A percentile compares a stretch with the other conserved stretches of the same genome.
These are phyloP conservation scores for Coemansia interrupta DNA, from an alignment of 192 early-diverging fungal species.

Conservation along the genomic window DNA sequence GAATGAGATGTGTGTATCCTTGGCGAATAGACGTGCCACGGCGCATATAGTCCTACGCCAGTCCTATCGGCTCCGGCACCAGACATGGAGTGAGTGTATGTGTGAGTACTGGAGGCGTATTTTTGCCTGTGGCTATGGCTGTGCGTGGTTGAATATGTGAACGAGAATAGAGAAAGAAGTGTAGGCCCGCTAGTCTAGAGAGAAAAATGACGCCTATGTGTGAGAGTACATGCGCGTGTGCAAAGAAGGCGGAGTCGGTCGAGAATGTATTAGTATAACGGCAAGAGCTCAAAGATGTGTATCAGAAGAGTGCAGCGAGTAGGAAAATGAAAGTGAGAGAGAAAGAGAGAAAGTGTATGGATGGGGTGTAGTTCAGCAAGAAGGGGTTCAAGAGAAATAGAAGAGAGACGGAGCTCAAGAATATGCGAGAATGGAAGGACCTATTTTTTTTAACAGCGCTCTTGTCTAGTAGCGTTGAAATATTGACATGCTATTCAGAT, in stretches of 20 bases:
- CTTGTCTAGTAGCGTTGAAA: too few relatives aligned
- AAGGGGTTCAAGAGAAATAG: too few relatives aligned
- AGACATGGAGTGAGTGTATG: constrained; percentile 21
- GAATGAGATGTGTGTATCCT: constrained; percentile 14
- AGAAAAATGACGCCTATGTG: not conserved
- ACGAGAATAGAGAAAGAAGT: not conserved
- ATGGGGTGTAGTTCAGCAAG: too few relatives aligned
- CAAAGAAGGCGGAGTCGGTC: not conserved
- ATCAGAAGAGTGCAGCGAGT: not conserved
- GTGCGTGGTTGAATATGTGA: not conserved
- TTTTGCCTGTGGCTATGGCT: too few relatives aligned
- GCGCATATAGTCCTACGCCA: constrained; percentile 22
- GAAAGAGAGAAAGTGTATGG: too few relatives aligned
- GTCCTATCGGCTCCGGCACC: constrained; percentile 32
- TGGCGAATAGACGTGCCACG: constrained; percentile 29
- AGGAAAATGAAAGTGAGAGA: not conserved
- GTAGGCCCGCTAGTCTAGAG: not conserved
- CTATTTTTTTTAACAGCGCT: too few relatives aligned
- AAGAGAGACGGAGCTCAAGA: too few relatives aligned
- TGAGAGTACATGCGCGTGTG: not conserved
- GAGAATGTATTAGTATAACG: not conserved
- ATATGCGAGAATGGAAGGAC: too few relatives aligned
- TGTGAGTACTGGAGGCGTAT: constrained; percentile 4
- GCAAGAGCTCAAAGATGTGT: not conserved
- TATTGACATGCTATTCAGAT: too few relatives aligned